Evolutionary conservation across 371 early-diverging fungal genomes (phyloP).

Genomic region (Conidiobolus incongruus): DNA sequence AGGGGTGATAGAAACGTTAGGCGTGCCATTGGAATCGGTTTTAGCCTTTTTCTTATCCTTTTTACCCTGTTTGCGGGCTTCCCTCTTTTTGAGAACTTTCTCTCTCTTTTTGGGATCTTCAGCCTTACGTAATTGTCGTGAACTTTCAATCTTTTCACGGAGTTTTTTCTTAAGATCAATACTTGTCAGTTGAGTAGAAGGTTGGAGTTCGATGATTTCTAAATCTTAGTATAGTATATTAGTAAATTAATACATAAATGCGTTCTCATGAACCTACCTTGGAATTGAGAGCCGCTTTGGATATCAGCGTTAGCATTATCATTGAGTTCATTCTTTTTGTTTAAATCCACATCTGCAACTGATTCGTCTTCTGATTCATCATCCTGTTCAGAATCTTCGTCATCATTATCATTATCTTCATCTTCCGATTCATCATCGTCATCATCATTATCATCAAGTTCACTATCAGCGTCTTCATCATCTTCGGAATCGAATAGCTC

Average conservation of each 20-base stretch:
- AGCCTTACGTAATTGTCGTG: neutral
- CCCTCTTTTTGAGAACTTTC: neutral
- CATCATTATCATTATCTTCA: too few species aligned
- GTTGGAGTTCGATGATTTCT: neutral
- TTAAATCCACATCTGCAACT: neutral
- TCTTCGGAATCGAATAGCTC: too few species aligned
- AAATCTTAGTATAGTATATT: too few species aligned
- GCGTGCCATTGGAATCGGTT: neutral
- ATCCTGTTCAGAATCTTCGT: neutral
- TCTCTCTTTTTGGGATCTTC: slow-evolving; percentile 1
- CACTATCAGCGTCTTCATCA: slow-evolving; percentile 2
- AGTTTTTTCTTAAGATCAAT: neutral
- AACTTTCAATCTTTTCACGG: neutral
- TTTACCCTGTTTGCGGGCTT: too few species aligned
- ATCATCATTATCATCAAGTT: neutral
- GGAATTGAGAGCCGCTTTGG: too few species aligned
- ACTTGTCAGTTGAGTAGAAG: neutral
- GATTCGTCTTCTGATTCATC: neutral
- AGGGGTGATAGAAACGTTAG: too few species aligned
- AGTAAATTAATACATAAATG: neutral
- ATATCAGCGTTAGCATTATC: too few species aligned
- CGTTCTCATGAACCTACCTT: too few species aligned
- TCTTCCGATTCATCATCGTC: neutral
- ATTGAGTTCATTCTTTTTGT: neutral
- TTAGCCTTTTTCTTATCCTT: neutral